phyloP scores from a whole-genome alignment of 768 basidiomycete genomes.

The Leccinum incarnatum region DNA sequence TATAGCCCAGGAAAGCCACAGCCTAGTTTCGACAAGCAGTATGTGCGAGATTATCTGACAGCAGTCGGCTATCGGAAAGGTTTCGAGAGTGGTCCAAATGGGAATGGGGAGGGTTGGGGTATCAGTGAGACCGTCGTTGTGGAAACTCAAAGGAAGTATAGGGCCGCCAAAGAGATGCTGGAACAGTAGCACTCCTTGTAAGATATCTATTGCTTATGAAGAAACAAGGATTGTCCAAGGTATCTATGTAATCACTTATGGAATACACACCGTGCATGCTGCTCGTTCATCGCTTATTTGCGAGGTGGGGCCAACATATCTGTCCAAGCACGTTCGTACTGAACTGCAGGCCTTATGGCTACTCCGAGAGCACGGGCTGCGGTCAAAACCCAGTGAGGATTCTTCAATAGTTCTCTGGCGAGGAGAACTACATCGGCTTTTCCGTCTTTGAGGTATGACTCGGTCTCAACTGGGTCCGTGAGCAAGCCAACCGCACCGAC shows the following conservation, averaged over 20 bases:
- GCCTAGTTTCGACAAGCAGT: conserved; percentile 97
- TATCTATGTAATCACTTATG: conserved; percentile 3
- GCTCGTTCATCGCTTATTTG: background rate
- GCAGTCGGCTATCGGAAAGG: conserved; percentile 71
- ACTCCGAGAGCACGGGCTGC: conserved; percentile 65
- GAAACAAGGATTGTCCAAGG: background rate
- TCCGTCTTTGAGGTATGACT: conserved; percentile 61
- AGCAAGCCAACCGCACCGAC: conserved; percentile 74
- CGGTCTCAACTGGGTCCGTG: conserved; percentile 55
- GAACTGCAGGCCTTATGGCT: conserved; percentile 65
- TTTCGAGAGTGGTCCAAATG: conserved; percentile 69
- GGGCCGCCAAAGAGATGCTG: conserved; percentile 68
- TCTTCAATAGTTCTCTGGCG: conserved; percentile 63
- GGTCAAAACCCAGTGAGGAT: conserved; percentile 60
- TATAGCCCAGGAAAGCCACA: conserved; percentile 77
- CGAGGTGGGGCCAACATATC: conserved; percentile 30
- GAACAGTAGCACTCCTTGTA: conserved; percentile 26
- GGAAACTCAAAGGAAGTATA: conserved; percentile 77
- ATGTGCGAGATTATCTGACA: conserved; percentile 86
- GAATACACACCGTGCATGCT: background rate
- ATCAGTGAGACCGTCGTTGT: conserved; percentile 74
- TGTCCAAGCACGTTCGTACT: conserved; percentile 64
- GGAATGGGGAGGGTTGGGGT: conserved; percentile 71
- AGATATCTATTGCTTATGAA: background rate
- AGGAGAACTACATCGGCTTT: conserved; percentile 69